Conservation (phyloP, 176 grass and related monocot genomes). For the Aegilops umbellulata region DNA sequence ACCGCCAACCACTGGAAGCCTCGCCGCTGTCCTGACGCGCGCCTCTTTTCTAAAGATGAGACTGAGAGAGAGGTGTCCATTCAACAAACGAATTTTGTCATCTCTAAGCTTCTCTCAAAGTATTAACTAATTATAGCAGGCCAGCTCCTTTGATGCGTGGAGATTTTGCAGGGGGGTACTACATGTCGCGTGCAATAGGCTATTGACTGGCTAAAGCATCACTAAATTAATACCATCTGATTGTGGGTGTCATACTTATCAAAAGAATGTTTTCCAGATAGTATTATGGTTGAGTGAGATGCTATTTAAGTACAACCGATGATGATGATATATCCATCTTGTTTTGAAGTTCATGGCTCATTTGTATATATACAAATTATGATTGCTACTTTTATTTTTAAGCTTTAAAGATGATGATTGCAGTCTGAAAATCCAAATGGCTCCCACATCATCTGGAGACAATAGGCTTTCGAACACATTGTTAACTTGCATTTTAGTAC, state of each 20-base stretch:
- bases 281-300: neutral
- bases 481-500: neutral
- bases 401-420: neutral
- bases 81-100: conserved; percentile 23
- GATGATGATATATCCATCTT: neutral
- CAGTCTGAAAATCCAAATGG: neutral
- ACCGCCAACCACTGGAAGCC: conserved; percentile 63
- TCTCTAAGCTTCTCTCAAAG: neutral
- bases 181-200: neutral
- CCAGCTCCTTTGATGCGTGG: neutral
- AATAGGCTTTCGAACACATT: neutral
- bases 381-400: neutral
- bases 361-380: neutral
- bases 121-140: neutral
- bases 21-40: conserved; percentile 26
- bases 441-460: neutral
- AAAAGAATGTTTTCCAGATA: neutral
- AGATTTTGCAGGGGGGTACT: neutral
- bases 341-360: neutral
- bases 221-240: conserved; percentile 5
- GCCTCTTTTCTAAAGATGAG: conserved; percentile 47
- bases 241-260: neutral
- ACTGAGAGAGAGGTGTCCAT: conserved; percentile 8
- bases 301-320: neutral
- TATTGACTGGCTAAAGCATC: neutral